Conservation (phyloP, 257 asterid species). For the Nicotiana otophora region DNA sequence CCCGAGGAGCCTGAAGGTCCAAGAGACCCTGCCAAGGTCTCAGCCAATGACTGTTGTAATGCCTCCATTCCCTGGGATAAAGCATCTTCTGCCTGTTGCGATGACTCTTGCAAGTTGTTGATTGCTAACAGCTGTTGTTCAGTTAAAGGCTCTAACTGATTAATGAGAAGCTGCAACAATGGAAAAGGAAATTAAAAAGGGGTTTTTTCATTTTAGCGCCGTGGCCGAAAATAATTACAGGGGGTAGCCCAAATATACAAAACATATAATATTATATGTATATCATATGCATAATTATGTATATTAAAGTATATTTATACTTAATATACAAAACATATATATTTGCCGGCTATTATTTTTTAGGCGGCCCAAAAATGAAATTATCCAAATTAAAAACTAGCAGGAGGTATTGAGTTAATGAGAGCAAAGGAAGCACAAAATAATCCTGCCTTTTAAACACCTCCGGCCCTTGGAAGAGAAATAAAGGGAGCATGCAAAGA, state of each 20-base stretch:
- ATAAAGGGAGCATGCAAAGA: too few relatives aligned
- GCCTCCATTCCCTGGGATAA: slow-evolving; percentile 98
- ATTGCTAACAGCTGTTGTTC: slow-evolving; percentile 83
- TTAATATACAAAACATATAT: too few relatives aligned
- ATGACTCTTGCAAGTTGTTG: slow-evolving; percentile 80
- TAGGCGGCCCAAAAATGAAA: too few relatives aligned
- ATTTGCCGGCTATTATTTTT: too few relatives aligned
- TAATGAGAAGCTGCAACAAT: slow-evolving; percentile 64
- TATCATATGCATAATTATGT: too few relatives aligned
- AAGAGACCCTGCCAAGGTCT: slow-evolving; percentile 83
- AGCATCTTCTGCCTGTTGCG: slow-evolving; percentile 94
- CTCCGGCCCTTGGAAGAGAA: neutral
- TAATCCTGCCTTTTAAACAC: neutral
- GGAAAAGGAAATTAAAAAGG: neutral
- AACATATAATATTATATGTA: too few relatives aligned
- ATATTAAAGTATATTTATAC: too few relatives aligned
- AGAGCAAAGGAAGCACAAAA: neutral
- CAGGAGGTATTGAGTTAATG: neutral
- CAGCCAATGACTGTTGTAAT: slow-evolving; percentile 85
- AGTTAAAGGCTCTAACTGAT: slow-evolving; percentile 87
- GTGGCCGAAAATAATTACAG: too few relatives aligned
- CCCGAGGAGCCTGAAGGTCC: slow-evolving; percentile 77
- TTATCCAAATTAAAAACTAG: neutral
- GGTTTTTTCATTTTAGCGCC: too few relatives aligned
- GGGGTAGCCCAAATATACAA: too few relatives aligned